These are phyloP conservation scores for Diophrys sp. DNA, from an alignment of 73 alveolate species.

Conservation along the genomic window DNA sequence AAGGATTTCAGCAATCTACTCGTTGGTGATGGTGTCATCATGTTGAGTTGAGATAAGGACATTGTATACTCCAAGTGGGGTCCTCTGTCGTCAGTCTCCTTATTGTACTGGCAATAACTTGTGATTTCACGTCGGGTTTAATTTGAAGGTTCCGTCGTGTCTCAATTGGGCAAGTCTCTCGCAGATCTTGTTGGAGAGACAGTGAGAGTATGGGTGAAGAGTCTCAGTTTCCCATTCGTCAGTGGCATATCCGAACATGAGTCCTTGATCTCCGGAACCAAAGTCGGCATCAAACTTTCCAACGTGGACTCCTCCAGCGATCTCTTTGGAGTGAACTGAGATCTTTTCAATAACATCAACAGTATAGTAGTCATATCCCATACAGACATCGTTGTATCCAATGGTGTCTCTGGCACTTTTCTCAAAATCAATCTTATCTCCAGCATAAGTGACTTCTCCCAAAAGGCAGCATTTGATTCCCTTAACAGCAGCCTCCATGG, in stretches of 20 bases:
- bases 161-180: slow-evolving; percentile 86
- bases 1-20: slow-evolving; percentile 58
- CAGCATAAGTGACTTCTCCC: slow-evolving; percentile 18
- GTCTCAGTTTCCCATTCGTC: slow-evolving; percentile 88
- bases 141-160: slow-evolving; percentile 17
- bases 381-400: slow-evolving; percentile 88
- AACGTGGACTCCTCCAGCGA: slow-evolving; percentile 83
- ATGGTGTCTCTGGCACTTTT: slow-evolving; percentile 86
- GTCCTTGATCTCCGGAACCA: slow-evolving; percentile 99
- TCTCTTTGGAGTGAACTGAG: slow-evolving; percentile 84
- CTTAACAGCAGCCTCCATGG: slow-evolving; percentile 30
- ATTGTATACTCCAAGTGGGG: slow-evolving; percentile 86
- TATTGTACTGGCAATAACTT: slow-evolving; percentile 89
- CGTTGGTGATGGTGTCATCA: slow-evolving; percentile 69
- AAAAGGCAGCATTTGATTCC: too few relatives aligned
- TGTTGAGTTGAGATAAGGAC: slow-evolving; percentile 92
- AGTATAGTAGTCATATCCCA: slow-evolving; percentile 88
- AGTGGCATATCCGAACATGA: slow-evolving; percentile 97
- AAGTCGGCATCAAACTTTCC: slow-evolving; percentile 83
- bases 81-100: slow-evolving; percentile 70
- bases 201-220: slow-evolving; percentile 83
- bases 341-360: slow-evolving; percentile 78
- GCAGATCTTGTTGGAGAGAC: slow-evolving; percentile 79
- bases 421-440: slow-evolving; percentile 76
- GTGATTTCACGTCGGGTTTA: slow-evolving; percentile 96